Evolutionary conservation across 2,329 filamentous ascomycete genomes (phyloP).

Genomic region (Microdochium paspali): DNA sequence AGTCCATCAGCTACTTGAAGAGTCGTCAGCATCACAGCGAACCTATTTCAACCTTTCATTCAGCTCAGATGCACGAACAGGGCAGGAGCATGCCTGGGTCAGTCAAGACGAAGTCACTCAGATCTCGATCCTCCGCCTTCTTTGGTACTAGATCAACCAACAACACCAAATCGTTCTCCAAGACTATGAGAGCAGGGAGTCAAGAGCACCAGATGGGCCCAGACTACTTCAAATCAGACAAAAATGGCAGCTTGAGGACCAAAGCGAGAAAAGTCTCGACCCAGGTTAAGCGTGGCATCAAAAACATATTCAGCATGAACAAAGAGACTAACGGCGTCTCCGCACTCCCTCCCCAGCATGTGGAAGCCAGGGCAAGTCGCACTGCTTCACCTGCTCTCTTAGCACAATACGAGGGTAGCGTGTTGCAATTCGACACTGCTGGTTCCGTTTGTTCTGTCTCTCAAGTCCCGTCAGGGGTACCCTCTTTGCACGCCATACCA

Average conservation of each 20-base stretch:
- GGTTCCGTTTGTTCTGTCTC: conserved; percentile 21
- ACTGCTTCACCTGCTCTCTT: conserved; percentile 4
- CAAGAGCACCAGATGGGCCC: conserved; percentile 25
- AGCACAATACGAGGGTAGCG: conserved; percentile 5
- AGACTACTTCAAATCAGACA: conserved; percentile 8
- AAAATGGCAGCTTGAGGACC: conserved; percentile 29
- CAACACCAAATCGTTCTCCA: conserved; percentile 16
- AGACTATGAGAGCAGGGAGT: conserved; percentile 40
- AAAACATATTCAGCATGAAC: conserved; percentile 40
- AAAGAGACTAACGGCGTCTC: conserved; percentile 24
- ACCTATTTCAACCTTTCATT: conserved; percentile 3
- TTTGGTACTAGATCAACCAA: conserved; percentile 27
- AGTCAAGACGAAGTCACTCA: conserved; percentile 10
- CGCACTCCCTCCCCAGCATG: conserved; percentile 40
- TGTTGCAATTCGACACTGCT: conserved; percentile 7
- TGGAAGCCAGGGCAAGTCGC: conserved; percentile 31
- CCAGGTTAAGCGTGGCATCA: conserved; percentile 52
- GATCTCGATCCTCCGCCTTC: conserved; percentile 32
- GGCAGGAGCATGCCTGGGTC: background rate
- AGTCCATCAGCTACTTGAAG: conserved; percentile 45
- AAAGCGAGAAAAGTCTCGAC: conserved; percentile 54
- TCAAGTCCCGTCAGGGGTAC: conserved; percentile 36
- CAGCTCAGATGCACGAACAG: background rate
- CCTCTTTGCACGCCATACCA: conserved; percentile 38
- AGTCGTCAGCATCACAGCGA: conserved; percentile 16